A percentile compares a stretch with the other conserved stretches of the same genome.
Conservation (phyloP, 345 rosid genomes). For the Citrus glauca region DNA sequence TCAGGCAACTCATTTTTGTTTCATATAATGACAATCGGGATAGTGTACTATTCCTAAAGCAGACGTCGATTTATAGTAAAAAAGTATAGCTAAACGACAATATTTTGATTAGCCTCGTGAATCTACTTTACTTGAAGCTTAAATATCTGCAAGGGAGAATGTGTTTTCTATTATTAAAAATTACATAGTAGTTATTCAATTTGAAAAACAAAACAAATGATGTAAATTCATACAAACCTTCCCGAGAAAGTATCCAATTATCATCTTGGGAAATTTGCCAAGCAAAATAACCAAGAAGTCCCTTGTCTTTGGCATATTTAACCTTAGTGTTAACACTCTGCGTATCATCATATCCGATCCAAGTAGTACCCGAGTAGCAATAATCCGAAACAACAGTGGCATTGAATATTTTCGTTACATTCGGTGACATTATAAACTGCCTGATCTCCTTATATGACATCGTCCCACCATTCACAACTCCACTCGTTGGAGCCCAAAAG, state of each 20-base stretch:
- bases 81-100: too few relatives aligned
- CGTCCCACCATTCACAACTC: slow-evolving; percentile 31
- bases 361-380: slow-evolving; percentile 42
- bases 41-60: too few relatives aligned
- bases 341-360: slow-evolving; percentile 60
- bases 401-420: slow-evolving; percentile 39
- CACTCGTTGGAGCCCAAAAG: slow-evolving; percentile 45
- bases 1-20: too few relatives aligned
- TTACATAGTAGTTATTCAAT: too few relatives aligned
- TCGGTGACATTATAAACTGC: slow-evolving; percentile 26
- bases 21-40: too few relatives aligned
- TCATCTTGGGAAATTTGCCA: slow-evolving; percentile 65
- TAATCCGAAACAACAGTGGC: slow-evolving; percentile 44
- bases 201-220: too few relatives aligned
- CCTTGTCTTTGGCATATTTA: slow-evolving; percentile 38
- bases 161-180: too few relatives aligned
- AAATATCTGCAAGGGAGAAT: too few relatives aligned
- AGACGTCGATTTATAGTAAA: too few relatives aligned
- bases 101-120: too few relatives aligned
- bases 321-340: slow-evolving; percentile 48
- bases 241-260: slow-evolving; percentile 41
- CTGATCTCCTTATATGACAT: slow-evolving; percentile 30
- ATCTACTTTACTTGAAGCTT: too few relatives aligned
- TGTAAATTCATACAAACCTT: slow-evolving; percentile 16
- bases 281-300: slow-evolving; percentile 66